Evolutionary conservation across 192 early-diverging fungal species (phyloP).

Genomic region (Linnemannia zychae): DNA sequence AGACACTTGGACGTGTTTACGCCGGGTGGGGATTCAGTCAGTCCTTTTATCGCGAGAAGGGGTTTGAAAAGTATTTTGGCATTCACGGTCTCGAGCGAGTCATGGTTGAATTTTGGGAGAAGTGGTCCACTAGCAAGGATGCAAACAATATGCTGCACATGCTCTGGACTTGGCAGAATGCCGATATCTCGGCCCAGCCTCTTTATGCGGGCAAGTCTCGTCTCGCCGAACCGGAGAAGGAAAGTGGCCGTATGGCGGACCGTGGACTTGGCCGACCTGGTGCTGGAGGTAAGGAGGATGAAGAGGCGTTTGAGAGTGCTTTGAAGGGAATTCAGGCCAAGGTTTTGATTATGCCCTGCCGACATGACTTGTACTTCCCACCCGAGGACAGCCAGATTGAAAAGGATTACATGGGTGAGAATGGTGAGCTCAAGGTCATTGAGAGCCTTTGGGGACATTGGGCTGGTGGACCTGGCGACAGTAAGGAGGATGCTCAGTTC

Average conservation of each 20-base stretch:
- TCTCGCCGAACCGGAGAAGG: not conserved
- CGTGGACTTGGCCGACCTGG: slow-evolving; percentile 20
- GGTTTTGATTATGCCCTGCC: slow-evolving; percentile 28
- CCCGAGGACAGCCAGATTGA: slow-evolving; percentile 44
- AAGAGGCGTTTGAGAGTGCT: slow-evolving; percentile 26
- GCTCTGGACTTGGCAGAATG: slow-evolving; percentile 41
- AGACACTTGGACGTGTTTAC: slow-evolving; percentile 30
- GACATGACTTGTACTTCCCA: slow-evolving; percentile 35
- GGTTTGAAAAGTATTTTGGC: slow-evolving; percentile 39
- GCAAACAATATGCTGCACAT: slow-evolving; percentile 43
- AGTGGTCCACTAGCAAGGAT: slow-evolving; percentile 38
- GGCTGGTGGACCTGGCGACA: slow-evolving; percentile 32
- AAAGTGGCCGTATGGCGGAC: slow-evolving; percentile 3
- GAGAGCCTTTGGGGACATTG: slow-evolving; percentile 43
- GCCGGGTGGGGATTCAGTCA: slow-evolving; percentile 47
- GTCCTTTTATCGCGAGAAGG: slow-evolving; percentile 35
- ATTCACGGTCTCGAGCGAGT: slow-evolving; percentile 19
- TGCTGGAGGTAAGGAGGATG: slow-evolving; percentile 17
- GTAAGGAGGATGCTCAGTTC: slow-evolving; percentile 29
- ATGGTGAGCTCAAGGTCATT: slow-evolving; percentile 37
- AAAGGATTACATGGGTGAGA: slow-evolving; percentile 37
- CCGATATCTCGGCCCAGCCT: slow-evolving; percentile 28
- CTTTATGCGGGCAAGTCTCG: slow-evolving; percentile 29
- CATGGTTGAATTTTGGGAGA: slow-evolving; percentile 42
- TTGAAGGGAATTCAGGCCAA: slow-evolving; percentile 30